phyloP scores from a whole-genome alignment of 2,329 filamentous ascomycete genomes.

The Aspergillus neoniger region DNA sequence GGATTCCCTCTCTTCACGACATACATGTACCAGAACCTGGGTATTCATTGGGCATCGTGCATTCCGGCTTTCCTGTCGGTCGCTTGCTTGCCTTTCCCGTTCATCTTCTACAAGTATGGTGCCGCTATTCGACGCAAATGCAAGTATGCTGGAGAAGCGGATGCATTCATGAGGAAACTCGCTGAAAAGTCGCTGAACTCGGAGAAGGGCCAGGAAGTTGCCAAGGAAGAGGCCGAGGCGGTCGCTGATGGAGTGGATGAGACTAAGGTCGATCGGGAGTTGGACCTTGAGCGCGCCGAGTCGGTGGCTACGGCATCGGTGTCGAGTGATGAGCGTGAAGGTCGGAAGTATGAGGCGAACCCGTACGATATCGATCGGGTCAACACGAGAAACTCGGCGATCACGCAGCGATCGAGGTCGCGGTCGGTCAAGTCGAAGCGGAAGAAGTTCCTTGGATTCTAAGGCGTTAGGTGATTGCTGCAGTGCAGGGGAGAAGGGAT shows the following conservation, averaged over 20 bases:
- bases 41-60: conserved; percentile 46
- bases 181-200: conserved; percentile 14
- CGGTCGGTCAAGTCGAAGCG: conserved; percentile 3
- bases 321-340: conserved; percentile 14
- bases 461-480: not conserved
- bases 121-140: conserved; percentile 36
- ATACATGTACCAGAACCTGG: conserved; percentile 42
- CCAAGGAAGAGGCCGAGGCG: conserved; percentile 5
- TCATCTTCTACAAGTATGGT: conserved; percentile 43
- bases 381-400: conserved; percentile 33
- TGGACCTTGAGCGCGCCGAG: conserved; percentile 1
- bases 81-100: conserved; percentile 38
- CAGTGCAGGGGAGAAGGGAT: too few relatives aligned
- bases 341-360: conserved; percentile 29
- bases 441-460: conserved; percentile 12
- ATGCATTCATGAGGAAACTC: conserved; percentile 32
- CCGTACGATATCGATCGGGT: conserved; percentile 37
- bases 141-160: conserved; percentile 38
- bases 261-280: not conserved
- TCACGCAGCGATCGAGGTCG: conserved; percentile 24
- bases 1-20: conserved; percentile 47
- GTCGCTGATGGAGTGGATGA: not conserved
- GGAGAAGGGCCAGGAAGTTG: not conserved
- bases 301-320: conserved; percentile 8
- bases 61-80: conserved; percentile 44